phyloP scores from a whole-genome alignment of 2,329 filamentous ascomycete species.

The Coleophoma cylindrospora region DNA sequence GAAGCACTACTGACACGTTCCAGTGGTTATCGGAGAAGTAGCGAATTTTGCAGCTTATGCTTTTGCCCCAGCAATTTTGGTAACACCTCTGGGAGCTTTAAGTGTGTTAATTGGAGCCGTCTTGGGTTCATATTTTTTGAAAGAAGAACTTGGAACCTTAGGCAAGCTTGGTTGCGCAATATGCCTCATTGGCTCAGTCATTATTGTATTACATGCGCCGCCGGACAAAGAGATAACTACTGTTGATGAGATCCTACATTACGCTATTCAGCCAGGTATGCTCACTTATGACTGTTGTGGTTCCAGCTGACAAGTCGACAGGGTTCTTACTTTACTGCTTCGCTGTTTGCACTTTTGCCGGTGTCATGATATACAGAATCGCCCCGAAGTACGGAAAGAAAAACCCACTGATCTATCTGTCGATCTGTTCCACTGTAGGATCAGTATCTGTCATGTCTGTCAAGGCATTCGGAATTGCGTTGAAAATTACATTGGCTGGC shows the following conservation, averaged over 20 bases:
- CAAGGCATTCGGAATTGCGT: constrained; percentile 95
- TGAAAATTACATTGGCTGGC: constrained; percentile 89
- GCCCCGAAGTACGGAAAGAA: constrained; percentile 87
- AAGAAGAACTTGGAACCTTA: constrained; percentile 83
- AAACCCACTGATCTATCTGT: constrained; percentile 94
- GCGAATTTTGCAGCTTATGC: constrained; percentile 98
- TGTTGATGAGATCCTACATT: constrained; percentile 85
- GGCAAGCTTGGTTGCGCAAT: constrained; percentile 95
- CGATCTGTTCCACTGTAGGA: constrained; percentile 95
- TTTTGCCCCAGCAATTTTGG: constrained; percentile 96
- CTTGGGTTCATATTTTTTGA: constrained; percentile 87
- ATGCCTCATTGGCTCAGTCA: constrained; percentile 91
- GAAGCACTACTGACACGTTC: constrained; percentile 17
- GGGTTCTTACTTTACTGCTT: constrained; percentile 87
- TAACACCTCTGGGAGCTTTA: constrained; percentile 89
- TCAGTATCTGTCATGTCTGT: constrained; percentile 98
- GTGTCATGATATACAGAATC: constrained; percentile 94
- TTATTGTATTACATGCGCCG: constrained; percentile 95
- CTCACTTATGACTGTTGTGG: background rate
- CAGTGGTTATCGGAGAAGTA: constrained; percentile 88
- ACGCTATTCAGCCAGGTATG: constrained; percentile 86
- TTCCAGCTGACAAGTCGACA: constrained; percentile 28
- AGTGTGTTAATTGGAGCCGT: constrained; percentile 95
- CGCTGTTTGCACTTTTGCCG: constrained; percentile 75
- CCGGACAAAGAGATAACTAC: constrained; percentile 87